phyloP scores from a whole-genome alignment of 2,329 filamentous ascomycete genomes.

The Nectriaceae sp. region DNA sequence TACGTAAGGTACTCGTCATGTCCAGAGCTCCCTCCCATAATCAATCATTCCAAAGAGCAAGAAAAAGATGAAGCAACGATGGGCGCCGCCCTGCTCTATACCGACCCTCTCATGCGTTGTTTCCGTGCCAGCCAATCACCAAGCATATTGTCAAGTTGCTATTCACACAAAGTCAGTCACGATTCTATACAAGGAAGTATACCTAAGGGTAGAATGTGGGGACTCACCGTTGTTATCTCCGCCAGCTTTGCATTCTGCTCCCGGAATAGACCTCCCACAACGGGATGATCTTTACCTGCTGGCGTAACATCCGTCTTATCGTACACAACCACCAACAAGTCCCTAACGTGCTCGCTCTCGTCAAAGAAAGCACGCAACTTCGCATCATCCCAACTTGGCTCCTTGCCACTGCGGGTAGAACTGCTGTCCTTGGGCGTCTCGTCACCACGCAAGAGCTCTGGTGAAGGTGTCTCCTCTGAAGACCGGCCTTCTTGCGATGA shows the following conservation, averaged over 20 bases:
- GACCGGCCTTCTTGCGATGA: constrained; percentile 70
- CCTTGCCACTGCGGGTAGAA: constrained; percentile 38
- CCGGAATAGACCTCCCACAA: constrained; percentile 77
- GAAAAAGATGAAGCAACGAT: not conserved
- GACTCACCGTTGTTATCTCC: constrained; percentile 79
- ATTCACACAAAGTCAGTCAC: constrained; percentile 18
- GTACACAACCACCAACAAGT: constrained; percentile 88
- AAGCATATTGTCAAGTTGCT: constrained; percentile 85
- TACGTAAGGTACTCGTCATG: constrained; percentile 22
- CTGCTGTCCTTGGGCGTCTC: constrained; percentile 36
- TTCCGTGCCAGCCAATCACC: constrained; percentile 78
- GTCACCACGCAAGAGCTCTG: constrained; percentile 56
- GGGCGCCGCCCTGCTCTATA: constrained; percentile 32
- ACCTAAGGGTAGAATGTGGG: constrained; percentile 13
- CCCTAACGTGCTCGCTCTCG: constrained; percentile 82
- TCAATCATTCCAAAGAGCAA: not conserved
- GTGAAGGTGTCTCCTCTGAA: constrained; percentile 65
- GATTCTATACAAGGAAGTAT: not conserved
- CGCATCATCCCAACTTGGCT: constrained; percentile 78
- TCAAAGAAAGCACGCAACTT: constrained; percentile 89
- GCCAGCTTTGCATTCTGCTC: constrained; percentile 85
- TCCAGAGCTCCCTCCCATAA: constrained; percentile 1
- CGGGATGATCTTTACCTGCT: constrained; percentile 80
- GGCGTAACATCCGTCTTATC: constrained; percentile 84
- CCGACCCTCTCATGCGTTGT: constrained; percentile 58